Conservation (phyloP, 2,329 filamentous ascomycete genomes). For the Curvularia sp. region DNA sequence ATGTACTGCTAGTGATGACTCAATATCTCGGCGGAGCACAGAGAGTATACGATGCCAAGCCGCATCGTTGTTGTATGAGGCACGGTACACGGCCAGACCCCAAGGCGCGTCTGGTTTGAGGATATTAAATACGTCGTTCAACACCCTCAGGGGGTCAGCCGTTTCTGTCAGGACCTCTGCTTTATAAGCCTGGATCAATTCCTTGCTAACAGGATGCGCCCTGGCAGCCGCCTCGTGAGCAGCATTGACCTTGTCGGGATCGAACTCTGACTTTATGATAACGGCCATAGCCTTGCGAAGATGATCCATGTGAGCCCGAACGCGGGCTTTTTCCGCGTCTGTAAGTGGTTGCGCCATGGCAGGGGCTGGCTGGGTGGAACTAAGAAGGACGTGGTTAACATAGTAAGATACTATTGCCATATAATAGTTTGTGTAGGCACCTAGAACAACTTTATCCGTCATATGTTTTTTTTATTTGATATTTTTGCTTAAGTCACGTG, state of each 20-base stretch:
- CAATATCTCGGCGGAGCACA: slow-evolving; percentile 5
- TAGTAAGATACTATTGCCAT: too few relatives aligned
- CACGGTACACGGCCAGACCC: slow-evolving; percentile 8
- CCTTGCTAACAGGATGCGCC: slow-evolving; percentile 8
- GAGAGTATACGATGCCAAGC: slow-evolving; percentile 8
- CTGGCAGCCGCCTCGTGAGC: slow-evolving; percentile 5
- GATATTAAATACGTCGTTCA: background rate
- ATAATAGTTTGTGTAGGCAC: too few relatives aligned
- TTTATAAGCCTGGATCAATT: too few relatives aligned
- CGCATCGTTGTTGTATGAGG: slow-evolving; percentile 4
- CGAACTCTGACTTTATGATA: slow-evolving; percentile 4
- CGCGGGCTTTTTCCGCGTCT: slow-evolving; percentile 1
- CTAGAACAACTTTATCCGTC: too few relatives aligned
- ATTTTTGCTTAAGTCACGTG: too few relatives aligned
- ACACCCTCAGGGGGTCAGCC: background rate
- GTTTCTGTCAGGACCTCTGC: background rate
- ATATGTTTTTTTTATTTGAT: too few relatives aligned
- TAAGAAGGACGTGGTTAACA: too few relatives aligned
- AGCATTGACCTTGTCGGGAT: slow-evolving; percentile 1
- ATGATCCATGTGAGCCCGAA: slow-evolving; percentile 2
- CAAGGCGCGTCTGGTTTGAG: slow-evolving; percentile 6
- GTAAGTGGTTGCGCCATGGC: slow-evolving; percentile 10
- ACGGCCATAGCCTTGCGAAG: background rate
- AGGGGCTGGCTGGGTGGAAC: slow-evolving; percentile 5
- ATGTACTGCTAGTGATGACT: background rate